Evolutionary conservation across 768 basidiomycete species (phyloP), one percentile per base, ranked within the genome.

Genomic region (Cystofilobasidium ferigula): DNA sequence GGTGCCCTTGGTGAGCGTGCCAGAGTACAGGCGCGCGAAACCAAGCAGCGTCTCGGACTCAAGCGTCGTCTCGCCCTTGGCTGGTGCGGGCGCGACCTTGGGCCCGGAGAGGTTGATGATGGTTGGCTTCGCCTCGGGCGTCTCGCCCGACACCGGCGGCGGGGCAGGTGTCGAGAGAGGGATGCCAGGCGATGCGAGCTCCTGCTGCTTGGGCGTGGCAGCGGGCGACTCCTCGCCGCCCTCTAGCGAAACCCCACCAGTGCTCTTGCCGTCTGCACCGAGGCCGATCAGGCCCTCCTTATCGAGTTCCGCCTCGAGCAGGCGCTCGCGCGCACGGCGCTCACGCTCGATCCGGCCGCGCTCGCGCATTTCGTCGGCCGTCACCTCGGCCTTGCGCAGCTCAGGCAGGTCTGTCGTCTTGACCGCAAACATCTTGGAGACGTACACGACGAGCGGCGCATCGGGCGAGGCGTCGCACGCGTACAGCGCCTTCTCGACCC

Each of bases 391-490:
- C 72, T 84, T 84, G 77, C 88, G 89, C 75, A 87, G 85, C 73
- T 92, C 88, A 0, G 94, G 94, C 28, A 99, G 78, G 57, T 92
- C 87, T 63, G 82, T 82, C 26, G 76, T 77, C n/a, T 84, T 77
- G 0, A 97, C 86, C 1, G 92, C 91, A 72, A 98, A 97, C 94
- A 98, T 99, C 76, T 98, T 99, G 81, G 89, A 94, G 56, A 97
- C 87, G 75, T 92, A 95, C 8, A 86, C 94, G 20, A 85, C 83
- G 16, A 91, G 79, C 64, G 77, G 83, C 0, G 86, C 85, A 8
- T 80, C 79, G 1, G 81, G 69, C 1, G 72, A 79, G 1, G 82
- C 80, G 61, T 83, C 83, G 48, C 91, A 88, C 0, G 81, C 74
- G 76, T 86, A 97, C 20, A 98, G 78, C 67, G 88, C 87, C 68